Base-by-base conservation (phyloP, 208 protist species). In the Leptomonas pyrrhocoris region DNA sequence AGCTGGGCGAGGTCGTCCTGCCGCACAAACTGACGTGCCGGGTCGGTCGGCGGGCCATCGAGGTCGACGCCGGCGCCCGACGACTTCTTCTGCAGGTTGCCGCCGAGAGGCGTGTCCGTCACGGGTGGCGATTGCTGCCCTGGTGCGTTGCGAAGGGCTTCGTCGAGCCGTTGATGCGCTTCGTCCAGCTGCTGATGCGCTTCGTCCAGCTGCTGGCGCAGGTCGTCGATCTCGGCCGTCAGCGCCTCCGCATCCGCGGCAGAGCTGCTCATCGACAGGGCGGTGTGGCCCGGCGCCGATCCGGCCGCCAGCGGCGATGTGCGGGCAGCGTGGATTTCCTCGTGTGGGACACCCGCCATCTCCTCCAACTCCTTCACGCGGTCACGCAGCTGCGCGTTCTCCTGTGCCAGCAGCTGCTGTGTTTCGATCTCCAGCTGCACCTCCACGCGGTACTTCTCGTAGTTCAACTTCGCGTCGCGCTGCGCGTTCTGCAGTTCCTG, bases 381-480 rank as follows among this genome's bases (percentile, higher is more conserved):
- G 13, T 38, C 50, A 12, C 73, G 73, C 18, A 79, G 59, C 7
- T 59, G 67, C n/a, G 42, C 60, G 66, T 74, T 79, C 23, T 79
- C 67, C 59, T 79, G 57, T 12, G 67, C 65, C 21, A 73, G 71
- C 31, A 71, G 65, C 55, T 74, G 62, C 60, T 73, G 68, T 19
- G 65, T 74, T 38, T 74, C 60, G 4, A 69, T 42, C 58, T 74
- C 61, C 30, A 62, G 45, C 50, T 77, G 72, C 34, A 67, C 72
- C 53, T 77, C 72, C 8, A 77, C 30, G 5, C 72, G 72, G 31
- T 71, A 77, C 50, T 66, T 70, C 49, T 77, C 72, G 43, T 71
- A 77, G 55, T 77, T 77, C 40, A 71, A 11, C 40, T 66, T 64
- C 18, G 72, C 62, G 25, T 77, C 72, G 16, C 63, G 68, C 75